phyloP scores from a whole-genome alignment of 2,329 filamentous ascomycete species.

The Rutstroemia sydowiana region DNA sequence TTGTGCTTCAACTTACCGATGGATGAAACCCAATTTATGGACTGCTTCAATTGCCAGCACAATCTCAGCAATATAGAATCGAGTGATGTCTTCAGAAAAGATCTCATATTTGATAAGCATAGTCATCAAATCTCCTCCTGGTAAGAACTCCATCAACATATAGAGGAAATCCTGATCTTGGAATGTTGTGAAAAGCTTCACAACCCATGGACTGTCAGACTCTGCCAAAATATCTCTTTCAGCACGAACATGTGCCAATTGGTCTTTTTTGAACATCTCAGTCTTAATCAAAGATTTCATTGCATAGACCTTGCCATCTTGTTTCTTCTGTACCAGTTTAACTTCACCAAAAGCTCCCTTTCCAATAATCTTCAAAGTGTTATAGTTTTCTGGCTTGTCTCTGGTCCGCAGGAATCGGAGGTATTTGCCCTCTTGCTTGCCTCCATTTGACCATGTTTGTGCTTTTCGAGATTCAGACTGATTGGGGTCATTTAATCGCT shows the following conservation, averaged over 20 bases:
- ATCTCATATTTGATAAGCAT: slow-evolving; percentile 99
- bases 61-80: slow-evolving; percentile 98
- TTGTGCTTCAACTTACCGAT: slow-evolving; percentile 59
- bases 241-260: slow-evolving; percentile 91
- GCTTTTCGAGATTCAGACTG: slow-evolving; percentile 71
- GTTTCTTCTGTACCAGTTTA: slow-evolving; percentile 92
- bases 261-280: slow-evolving; percentile 99
- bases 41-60: slow-evolving; percentile 98
- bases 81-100: slow-evolving; percentile 96
- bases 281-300: slow-evolving; percentile 98
- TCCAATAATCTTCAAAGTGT: slow-evolving; percentile 94
- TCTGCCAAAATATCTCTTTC: slow-evolving; percentile 97
- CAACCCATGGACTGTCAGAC: slow-evolving; percentile 98
- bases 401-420: slow-evolving; percentile 89
- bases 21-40: slow-evolving; percentile 95
- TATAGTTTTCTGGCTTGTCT: slow-evolving; percentile 90
- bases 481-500: slow-evolving; percentile 70
- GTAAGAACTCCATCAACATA: slow-evolving; percentile 99
- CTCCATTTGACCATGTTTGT: slow-evolving; percentile 76
- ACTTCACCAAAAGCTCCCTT: slow-evolving; percentile 99
- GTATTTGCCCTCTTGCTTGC: slow-evolving; percentile 85
- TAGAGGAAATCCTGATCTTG: slow-evolving; percentile 95
- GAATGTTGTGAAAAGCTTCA: slow-evolving; percentile 97
- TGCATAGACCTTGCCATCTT: slow-evolving; percentile 93
- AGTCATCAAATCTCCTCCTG: slow-evolving; percentile 97